A percentile compares a stretch with the other conserved stretches of the same genome.
Conservation (phyloP, 2,329 filamentous ascomycete species). For the Alternaria incomplexa region DNA sequence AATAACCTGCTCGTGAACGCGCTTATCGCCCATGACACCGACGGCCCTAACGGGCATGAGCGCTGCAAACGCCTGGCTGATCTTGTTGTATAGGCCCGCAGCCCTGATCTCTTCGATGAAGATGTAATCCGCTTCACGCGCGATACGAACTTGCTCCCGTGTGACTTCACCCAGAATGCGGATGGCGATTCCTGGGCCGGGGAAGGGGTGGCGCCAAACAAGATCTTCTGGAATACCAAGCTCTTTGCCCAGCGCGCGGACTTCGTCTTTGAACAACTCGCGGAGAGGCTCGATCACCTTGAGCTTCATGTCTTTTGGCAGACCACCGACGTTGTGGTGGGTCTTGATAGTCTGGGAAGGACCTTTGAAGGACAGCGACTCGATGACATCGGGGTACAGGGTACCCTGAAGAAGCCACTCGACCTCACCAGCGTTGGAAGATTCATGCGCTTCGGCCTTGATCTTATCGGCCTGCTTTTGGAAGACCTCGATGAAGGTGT, state of each 20-base stretch:
- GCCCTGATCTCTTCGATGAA: conserved; percentile 78
- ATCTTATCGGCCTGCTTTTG: conserved; percentile 79
- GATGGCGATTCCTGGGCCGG: conserved; percentile 76
- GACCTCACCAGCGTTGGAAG: conserved; percentile 73
- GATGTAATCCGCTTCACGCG: conserved; percentile 76
- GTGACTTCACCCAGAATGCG: conserved; percentile 86
- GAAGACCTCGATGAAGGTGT: conserved; percentile 82
- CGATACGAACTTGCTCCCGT: conserved; percentile 77
- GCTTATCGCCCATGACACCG: conserved; percentile 73
- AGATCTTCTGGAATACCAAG: conserved; percentile 76
- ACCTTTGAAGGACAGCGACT: conserved; percentile 75
- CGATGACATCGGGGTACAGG: conserved; percentile 77
- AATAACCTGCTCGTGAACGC: conserved; percentile 69
- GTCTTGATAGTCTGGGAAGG: conserved; percentile 76
- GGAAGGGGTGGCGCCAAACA: conserved; percentile 80
- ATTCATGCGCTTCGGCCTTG: conserved; percentile 71
- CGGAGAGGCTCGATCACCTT: conserved; percentile 80
- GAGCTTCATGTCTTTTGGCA: conserved; percentile 67
- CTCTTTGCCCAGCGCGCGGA: conserved; percentile 70
- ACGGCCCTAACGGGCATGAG: conserved; percentile 70
- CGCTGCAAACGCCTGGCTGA: conserved; percentile 73
- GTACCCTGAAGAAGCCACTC: conserved; percentile 90
- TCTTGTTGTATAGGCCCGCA: conserved; percentile 75
- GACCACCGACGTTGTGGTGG: conserved; percentile 75
- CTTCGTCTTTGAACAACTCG: conserved; percentile 85